Conservation (phyloP, 106 monocot genomes). For the Apostasia shenzhenica region DNA sequence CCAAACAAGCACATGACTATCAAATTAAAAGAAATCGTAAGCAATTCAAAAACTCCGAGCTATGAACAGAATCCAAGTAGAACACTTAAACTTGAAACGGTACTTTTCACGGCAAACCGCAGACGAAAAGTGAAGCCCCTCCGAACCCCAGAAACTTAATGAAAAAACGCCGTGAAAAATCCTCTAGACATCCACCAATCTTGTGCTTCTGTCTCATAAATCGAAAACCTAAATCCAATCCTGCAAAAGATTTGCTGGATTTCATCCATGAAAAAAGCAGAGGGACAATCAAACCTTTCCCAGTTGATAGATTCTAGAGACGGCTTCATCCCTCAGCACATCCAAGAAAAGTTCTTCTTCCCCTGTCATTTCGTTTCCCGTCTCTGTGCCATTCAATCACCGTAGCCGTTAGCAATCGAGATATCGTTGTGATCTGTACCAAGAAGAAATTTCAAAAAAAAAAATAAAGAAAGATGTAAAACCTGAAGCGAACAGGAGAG, state of each 20-base stretch:
- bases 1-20: no score
- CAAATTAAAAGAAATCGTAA: no score
- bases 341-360: conserved; percentile 23
- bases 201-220: no score
- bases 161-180: no score
- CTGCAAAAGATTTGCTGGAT: neutral
- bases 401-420: neutral
- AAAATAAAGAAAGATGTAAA: neutral
- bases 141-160: no score
- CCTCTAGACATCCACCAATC: no score
- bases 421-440: neutral
- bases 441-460: neutral
- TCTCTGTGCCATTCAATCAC: conserved; percentile 3
- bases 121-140: no score
- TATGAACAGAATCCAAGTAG: no score
- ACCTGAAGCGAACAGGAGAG: no score
- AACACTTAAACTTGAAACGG: no score
- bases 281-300: conserved; percentile 30
- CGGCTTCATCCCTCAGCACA: conserved; percentile 63
- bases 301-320: conserved; percentile 43
- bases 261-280: neutral
- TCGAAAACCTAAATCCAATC: neutral
- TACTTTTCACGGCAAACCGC: no score
- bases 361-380: conserved; percentile 16
- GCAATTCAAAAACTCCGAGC: no score